Conservation (phyloP, 352 stramenopile genomes). For the Thalassiosira exigua region DNA sequence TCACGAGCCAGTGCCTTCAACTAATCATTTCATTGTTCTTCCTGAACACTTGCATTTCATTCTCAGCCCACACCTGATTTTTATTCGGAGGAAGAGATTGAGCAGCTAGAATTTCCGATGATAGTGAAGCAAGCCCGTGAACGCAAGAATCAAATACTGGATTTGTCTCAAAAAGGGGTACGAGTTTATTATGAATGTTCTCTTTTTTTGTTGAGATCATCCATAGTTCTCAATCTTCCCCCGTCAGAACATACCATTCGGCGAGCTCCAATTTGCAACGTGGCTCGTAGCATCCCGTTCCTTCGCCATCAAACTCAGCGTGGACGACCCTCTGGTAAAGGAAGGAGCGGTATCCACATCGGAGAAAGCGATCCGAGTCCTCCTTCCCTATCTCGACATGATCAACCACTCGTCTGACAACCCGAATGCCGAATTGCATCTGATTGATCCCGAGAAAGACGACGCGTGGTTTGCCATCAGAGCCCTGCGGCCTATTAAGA, state of each 20-base stretch:
- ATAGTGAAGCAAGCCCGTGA: conserved; percentile 55
- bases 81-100: conserved; percentile 65
- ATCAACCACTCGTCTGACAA: conserved; percentile 71
- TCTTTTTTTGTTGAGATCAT: background rate
- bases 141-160: conserved; percentile 48
- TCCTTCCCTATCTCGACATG: conserved; percentile 77
- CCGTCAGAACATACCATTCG: conserved; percentile 34
- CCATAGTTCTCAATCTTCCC: too few species aligned
- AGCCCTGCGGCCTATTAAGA: conserved; percentile 63
- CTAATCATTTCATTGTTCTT: too few species aligned
- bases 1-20: too few species aligned
- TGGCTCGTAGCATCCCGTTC: conserved; percentile 68
- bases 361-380: conserved; percentile 60
- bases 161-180: conserved; percentile 43
- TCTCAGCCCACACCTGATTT: conserved; percentile 69
- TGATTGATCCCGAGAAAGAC: conserved; percentile 80
- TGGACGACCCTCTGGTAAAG: conserved; percentile 31
- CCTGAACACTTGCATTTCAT: too few species aligned
- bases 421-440: conserved; percentile 65
- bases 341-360: conserved; percentile 25
- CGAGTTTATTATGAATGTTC: background rate
- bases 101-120: conserved; percentile 70
- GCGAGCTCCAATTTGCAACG: conserved; percentile 74
- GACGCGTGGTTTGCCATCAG: conserved; percentile 76
- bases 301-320: conserved; percentile 62